Base-by-base conservation (phyloP, 2,329 filamentous ascomycete genomes). In the Hymenoscyphus linearis region DNA sequence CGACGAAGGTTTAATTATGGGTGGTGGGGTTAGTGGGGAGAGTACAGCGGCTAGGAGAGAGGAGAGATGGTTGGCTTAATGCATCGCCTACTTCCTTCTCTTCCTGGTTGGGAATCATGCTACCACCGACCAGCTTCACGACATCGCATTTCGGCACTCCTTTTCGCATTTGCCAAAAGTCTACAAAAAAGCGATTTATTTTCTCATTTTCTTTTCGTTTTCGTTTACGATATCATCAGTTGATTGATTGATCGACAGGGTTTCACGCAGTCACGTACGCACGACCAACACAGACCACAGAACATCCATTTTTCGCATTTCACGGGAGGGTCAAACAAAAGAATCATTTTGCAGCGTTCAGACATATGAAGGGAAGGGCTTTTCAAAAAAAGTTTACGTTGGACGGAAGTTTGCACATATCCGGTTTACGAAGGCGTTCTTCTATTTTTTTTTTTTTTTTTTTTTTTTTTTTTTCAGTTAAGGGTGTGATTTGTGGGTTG, bases 1-100 rank as follows among this genome's bases (percentile, higher is more conserved):
- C 6, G 82, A 84, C 22, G 74, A 80, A 13, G 70, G 65, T 0
- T 55, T 73, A 22, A 62, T 64, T 6, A 72, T 73, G 57, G 70
- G 68, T n/a, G 69, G 67, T 44, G 64, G 66, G 9, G 55, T 37
- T 12, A 65, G 67, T 9, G 62, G 64, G 7, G 67, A 70, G 37
- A 64, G 52, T 59, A 72, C 69, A 4, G 69, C 70, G 1, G 69
- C 69, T 3, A 68, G 71, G 58, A 67, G 57, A 31, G 70, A 73
- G 56, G 71, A 73, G 57, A 66, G 62, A 12, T 73, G 71, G 71
- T 59, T 73, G 13, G 71, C 71, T 18, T 73, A 57, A 69, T n/a
- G 5, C 6, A 35, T 14, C 6, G 9, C 14, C 13, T 31, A 7
- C n/a, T n/a, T n/a, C n/a, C n/a, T n/a, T n/a, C n/a, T n/a, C n/a